A percentile compares a stretch with the other conserved stretches of the same genome.
These are phyloP conservation scores for Neonothopanus nambi DNA, from an alignment of 1,284 basidiomycete genomes.

Conservation along the genomic window DNA sequence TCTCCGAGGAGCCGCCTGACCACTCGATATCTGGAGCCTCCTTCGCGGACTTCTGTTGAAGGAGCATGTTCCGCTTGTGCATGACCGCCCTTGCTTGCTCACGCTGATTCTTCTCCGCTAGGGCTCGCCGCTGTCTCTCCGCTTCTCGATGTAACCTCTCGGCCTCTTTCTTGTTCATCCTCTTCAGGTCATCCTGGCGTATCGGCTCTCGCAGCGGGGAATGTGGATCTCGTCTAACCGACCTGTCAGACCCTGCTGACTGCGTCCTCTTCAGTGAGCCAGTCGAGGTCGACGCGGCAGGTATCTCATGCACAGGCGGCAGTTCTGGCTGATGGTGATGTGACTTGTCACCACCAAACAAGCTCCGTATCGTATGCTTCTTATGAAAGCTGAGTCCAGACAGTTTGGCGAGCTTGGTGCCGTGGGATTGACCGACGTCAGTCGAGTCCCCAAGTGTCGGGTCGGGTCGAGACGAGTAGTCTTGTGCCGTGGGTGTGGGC, in stretches of 20 bases:
- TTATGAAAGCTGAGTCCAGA: slow-evolving; percentile 57
- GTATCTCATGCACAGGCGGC: slow-evolving; percentile 71
- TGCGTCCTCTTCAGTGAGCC: slow-evolving; percentile 84
- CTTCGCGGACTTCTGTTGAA: slow-evolving; percentile 49
- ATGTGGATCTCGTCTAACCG: slow-evolving; percentile 49
- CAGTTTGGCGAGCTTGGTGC: slow-evolving; percentile 54
- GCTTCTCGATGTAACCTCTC: slow-evolving; percentile 76
- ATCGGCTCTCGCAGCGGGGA: slow-evolving; percentile 51
- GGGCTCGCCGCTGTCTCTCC: slow-evolving; percentile 83
- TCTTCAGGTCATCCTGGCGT: slow-evolving; percentile 18
- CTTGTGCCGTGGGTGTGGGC: slow-evolving; percentile 44
- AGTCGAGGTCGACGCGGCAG: slow-evolving; percentile 51
- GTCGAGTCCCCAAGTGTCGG: slow-evolving; percentile 29
- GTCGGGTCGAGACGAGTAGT: slow-evolving; percentile 40
- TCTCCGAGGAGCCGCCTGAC: slow-evolving; percentile 35
- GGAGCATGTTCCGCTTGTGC: slow-evolving; percentile 83
- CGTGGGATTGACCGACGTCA: slow-evolving; percentile 26
- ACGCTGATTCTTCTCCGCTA: slow-evolving; percentile 69
- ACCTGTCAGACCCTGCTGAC: slow-evolving; percentile 76
- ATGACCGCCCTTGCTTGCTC: slow-evolving; percentile 96
- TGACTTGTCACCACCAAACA: slow-evolving; percentile 84
- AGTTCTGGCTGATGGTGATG: slow-evolving; percentile 51
- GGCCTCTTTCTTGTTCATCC: slow-evolving; percentile 42
- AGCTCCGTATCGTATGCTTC: slow-evolving; percentile 66
- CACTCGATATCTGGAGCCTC: slow-evolving; percentile 55